Evolutionary conservation across 2,329 filamentous ascomycete genomes (phyloP), one percentile per base, ranked within the genome.

Genomic region (Meredithiella fracta): DNA sequence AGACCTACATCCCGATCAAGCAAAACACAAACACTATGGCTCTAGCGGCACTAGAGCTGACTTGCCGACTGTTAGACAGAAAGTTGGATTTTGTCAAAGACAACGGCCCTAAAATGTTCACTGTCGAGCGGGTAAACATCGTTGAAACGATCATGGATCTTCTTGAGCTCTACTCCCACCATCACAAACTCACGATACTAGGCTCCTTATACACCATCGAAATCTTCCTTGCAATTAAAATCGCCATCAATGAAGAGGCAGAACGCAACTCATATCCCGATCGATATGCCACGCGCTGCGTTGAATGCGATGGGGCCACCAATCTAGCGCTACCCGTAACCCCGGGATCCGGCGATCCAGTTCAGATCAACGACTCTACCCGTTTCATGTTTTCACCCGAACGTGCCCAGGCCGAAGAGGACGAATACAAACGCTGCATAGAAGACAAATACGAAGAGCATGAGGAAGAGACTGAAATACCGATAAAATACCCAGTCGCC

Each of bases 1-100:
- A 90, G 65, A 98, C 92, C 0, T 94, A 92, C 67, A 83, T 88
- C 0, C 90, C 90, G 7, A 75, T 97, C 58, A 97, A 97, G 71
- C 87, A 94, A 63, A 86, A 83, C 0, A 86, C 86, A 0, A 80
- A 85, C n/a, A 85, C 87, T 14, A 83, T 96, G 76, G 87, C 86
- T 0, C 78, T 94, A 63, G 84, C 85, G 8, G 80, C 87, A 61
- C 71, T 94, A 9, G 89, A 95, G 68, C 77, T 97, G 37, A 83
- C 90, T 0, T 79, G 83, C 0, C 76, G 86, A 69, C 96, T 56
- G 73, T 78, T 34, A 76, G 75, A 52, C 71, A 74, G 40, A 74
- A 79, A 47, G 62, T 79, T 6, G 73, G 77, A 6, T 66, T 66
- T 25, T 69, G 78, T 68, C 59, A 68, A 65, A 62, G 73, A 66